Percentiles rank a stretch among this genome's conserved stretches.
phyloP scores from a whole-genome alignment of 768 basidiomycete genomes.

The Boletus reticulatus region DNA sequence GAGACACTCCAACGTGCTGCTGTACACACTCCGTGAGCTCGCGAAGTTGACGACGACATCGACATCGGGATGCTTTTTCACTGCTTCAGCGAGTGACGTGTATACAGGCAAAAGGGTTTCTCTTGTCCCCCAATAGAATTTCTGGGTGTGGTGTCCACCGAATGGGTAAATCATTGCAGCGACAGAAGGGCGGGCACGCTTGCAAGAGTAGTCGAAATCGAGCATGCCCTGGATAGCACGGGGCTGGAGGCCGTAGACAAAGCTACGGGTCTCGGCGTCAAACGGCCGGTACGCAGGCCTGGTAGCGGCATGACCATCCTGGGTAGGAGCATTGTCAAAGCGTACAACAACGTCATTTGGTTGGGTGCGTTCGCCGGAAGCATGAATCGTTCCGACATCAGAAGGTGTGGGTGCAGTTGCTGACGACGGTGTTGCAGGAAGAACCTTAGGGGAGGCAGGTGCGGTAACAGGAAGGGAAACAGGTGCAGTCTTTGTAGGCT shows the following conservation, averaged over 20 bases:
- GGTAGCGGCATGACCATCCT: constrained; percentile 32
- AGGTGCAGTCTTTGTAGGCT: constrained; percentile 32
- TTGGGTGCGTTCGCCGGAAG: constrained; percentile 80
- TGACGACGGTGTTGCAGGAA: constrained; percentile 28
- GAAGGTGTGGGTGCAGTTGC: constrained; percentile 38
- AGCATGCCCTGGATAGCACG: constrained; percentile 98
- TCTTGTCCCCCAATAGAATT: constrained; percentile 99
- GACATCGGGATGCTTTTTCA: constrained; percentile 92
- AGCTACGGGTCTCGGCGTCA: constrained; percentile 89
- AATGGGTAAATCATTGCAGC: constrained; percentile 99
- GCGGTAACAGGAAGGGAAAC: constrained; percentile 46
- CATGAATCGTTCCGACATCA: constrained; percentile 68
- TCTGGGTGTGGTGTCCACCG: constrained; percentile 99
- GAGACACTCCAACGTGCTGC: constrained; percentile 90
- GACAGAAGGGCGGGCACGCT: constrained; percentile 84
- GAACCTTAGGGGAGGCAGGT: constrained; percentile 38
- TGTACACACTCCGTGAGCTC: constrained; percentile 89
- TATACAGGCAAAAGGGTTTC: constrained; percentile 98
- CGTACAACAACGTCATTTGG: constrained; percentile 86
- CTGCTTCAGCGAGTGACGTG: constrained; percentile 86
- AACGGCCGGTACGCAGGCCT: constrained; percentile 91
- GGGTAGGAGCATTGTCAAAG: constrained; percentile 54
- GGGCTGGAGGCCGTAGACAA: constrained; percentile 98
- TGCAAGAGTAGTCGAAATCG: constrained; percentile 99
- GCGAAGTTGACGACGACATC: constrained; percentile 99